Base-by-base conservation (phyloP, 768 basidiomycete species). In the Rubroboletus pulcherrimus region DNA sequence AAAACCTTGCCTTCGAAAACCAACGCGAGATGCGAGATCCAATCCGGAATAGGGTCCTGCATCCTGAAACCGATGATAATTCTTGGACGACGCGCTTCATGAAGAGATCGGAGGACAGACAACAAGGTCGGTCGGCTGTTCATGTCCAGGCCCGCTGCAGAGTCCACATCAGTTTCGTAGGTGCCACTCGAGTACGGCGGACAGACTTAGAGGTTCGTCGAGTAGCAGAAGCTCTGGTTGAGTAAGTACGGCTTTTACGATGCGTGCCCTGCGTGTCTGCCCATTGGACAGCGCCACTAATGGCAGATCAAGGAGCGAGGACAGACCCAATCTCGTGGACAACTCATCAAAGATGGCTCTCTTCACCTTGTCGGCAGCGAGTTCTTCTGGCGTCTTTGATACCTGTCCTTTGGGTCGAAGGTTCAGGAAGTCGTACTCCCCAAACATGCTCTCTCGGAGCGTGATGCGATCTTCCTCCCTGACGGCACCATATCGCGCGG, bases 151-250 rank as follows among this genome's bases (percentile, higher is more conserved):
- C 93, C 93, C 58, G 93, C 92, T 93, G 53, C n/a, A 30, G 17
- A 51, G 47, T 53, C 49, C 51, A 24, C 38, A 34, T 39, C 37
- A 44, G 46, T 31, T 5, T 34, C 42, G 24, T 17, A 39, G 38
- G 12, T 33, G 5, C 37, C 42, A 37, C 45, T 56, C 21, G 34
- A 42, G 26, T 2, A 46, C 5, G 40, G 49, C 14, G 5, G 7
- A 41, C 86, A 54, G 60, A 93, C 92, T 92, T 37, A 93, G 75
- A 0, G 94, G 95, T 69, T 98, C 96, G 57, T 97, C 94, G n/a
- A 98, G 77, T 7, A 98, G 71, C 24, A 98, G 67, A 19, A 98
- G 66, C 57, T 86, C 80, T 0, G 93, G 92, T 43, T 80, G 77
- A 17, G 71, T 74, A 33, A 98, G 66, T 9, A 98, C 70, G 0